Evolutionary conservation across 345 rosid genomes (phyloP).

Genomic region (Melastoma malabathricum): DNA sequence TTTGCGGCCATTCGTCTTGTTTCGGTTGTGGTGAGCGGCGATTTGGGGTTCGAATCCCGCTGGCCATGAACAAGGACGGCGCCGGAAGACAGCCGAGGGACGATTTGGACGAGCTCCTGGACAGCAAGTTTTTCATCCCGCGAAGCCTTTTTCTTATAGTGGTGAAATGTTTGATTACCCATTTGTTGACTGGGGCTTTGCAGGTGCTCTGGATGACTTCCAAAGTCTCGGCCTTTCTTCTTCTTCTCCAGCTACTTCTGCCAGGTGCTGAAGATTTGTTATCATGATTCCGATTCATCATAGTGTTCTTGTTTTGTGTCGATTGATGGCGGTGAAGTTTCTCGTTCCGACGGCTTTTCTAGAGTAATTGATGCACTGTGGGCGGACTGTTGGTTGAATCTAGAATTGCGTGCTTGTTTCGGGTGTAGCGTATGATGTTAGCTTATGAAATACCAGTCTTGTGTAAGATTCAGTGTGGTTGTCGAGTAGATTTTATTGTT

Average conservation of each 20-base stretch:
- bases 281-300: neutral
- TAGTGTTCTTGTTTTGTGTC: neutral
- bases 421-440: too few species aligned
- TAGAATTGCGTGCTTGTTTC: too few species aligned
- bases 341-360: too few species aligned
- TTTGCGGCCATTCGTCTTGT: too few species aligned
- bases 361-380: too few species aligned
- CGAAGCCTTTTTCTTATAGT: neutral
- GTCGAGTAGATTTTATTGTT: neutral
- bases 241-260: conserved; percentile 24
- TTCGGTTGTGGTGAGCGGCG: too few species aligned
- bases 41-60: neutral
- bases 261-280: too few species aligned
- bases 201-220: conserved; percentile 99
- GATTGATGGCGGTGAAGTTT: too few species aligned
- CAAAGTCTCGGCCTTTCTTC: conserved; percentile 62
- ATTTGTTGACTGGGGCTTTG: conserved; percentile 9
- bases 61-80: neutral
- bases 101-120: conserved; percentile 93
- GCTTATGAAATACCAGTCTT: too few species aligned
- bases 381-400: too few species aligned
- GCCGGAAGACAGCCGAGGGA: conserved; percentile 52
- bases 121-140: conserved; percentile 34
- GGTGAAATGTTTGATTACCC: neutral
- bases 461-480: too few species aligned